These are phyloP conservation scores for Cryphonectria radicalis DNA, from an alignment of 2,329 filamentous ascomycete genomes.

Conservation along the genomic window DNA sequence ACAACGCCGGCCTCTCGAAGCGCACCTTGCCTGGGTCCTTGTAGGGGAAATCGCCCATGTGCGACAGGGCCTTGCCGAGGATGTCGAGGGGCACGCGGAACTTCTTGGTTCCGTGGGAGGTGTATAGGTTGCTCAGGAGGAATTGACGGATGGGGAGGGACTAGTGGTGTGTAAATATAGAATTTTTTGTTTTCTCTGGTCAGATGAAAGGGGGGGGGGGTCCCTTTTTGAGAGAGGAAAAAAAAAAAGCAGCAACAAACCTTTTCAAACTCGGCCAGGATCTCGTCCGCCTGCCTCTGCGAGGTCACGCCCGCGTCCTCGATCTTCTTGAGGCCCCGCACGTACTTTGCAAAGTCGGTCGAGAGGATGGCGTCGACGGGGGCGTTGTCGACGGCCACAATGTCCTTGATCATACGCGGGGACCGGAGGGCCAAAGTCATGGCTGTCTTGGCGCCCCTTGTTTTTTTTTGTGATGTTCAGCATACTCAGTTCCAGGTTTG, in stretches of 20 bases:
- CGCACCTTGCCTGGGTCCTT: conserved; percentile 68
- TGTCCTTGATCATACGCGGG: conserved; percentile 67
- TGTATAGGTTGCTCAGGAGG: conserved; percentile 81
- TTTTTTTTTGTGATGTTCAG: conserved; percentile 36
- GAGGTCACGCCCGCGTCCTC: conserved; percentile 69
- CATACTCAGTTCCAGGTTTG: neutral
- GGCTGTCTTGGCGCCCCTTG: conserved; percentile 85
- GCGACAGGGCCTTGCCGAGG: conserved; percentile 68
- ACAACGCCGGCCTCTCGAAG: conserved; percentile 79
- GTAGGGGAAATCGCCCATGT: conserved; percentile 90
- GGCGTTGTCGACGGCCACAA: conserved; percentile 90
- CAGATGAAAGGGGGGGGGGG: neutral
- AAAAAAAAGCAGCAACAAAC: conserved; percentile 41
- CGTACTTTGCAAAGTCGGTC: conserved; percentile 77
- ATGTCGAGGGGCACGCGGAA: conserved; percentile 81
- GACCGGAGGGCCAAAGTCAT: conserved; percentile 82
- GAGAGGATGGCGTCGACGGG: conserved; percentile 79
- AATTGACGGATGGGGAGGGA: conserved; percentile 84
- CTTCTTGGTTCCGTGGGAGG: conserved; percentile 58
- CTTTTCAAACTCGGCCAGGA: conserved; percentile 75
- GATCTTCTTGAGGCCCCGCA: conserved; percentile 82
- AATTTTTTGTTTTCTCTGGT: neutral
- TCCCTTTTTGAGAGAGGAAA: too few species aligned
- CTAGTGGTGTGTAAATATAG: conserved; percentile 37
- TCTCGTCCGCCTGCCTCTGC: conserved; percentile 78